Evolutionary conservation across 352 stramenopile species (phyloP).

Genomic region (Phytophthora sp.): DNA sequence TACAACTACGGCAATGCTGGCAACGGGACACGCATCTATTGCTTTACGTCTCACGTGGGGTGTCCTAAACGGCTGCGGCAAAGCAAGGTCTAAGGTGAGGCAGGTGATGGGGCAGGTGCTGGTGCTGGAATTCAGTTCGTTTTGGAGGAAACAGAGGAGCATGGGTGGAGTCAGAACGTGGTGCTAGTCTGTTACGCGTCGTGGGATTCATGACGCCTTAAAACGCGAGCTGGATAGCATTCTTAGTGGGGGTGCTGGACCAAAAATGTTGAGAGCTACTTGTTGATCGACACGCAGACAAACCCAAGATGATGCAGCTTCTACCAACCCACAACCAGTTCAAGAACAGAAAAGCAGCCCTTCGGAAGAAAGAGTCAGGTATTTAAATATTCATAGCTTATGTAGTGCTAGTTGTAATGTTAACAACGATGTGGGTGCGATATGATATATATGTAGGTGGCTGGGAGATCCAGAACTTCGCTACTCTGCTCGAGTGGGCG

Average conservation of each 20-base stretch:
- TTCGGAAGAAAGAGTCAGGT: not conserved
- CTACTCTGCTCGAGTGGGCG: too few relatives aligned
- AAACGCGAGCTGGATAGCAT: not conserved
- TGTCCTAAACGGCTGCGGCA: not conserved
- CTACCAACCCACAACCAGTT: not conserved
- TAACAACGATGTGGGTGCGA: too few relatives aligned
- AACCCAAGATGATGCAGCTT: not conserved
- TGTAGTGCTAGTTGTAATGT: too few relatives aligned
- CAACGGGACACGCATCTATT: not conserved
- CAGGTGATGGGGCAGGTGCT: not conserved
- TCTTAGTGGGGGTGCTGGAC: not conserved
- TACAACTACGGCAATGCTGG: not conserved
- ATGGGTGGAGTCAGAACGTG: not conserved
- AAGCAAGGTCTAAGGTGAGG: not conserved
- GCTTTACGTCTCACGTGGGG: not conserved
- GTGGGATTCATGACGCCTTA: not conserved
- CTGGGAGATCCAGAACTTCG: too few relatives aligned
- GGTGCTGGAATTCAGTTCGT: not conserved
- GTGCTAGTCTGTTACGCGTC: too few relatives aligned
- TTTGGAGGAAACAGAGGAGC: not conserved
- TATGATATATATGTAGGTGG: too few relatives aligned
- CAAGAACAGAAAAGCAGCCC: not conserved
- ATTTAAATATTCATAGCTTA: too few relatives aligned
- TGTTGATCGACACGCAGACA: not conserved
- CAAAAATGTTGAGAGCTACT: not conserved